These are phyloP conservation scores for Pseudonectria foliicola DNA, from an alignment of 2,329 filamentous ascomycete genomes.

Conservation along the genomic window DNA sequence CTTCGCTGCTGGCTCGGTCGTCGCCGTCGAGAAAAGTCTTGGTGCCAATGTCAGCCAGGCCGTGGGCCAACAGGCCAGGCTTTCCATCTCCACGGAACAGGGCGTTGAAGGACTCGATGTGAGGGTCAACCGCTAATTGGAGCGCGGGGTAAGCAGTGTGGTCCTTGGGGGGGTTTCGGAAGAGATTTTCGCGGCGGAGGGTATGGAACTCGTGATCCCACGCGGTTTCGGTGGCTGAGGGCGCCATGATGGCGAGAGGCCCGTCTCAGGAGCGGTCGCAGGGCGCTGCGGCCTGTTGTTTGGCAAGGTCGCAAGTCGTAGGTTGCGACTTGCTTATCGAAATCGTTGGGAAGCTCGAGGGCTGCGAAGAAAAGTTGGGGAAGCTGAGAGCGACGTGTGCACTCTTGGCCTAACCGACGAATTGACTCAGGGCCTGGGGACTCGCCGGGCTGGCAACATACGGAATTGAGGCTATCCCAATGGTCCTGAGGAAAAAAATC, in stretches of 20 bases:
- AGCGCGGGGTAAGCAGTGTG: conserved; percentile 82
- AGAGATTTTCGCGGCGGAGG: conserved; percentile 77
- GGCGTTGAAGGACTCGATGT: conserved; percentile 93
- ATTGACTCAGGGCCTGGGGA: too few relatives aligned
- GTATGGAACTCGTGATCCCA: conserved; percentile 88
- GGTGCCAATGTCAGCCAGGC: conserved; percentile 79
- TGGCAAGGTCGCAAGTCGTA: neutral
- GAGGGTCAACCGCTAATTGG: conserved; percentile 77
- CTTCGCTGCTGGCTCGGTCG: conserved; percentile 48
- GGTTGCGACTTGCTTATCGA: neutral
- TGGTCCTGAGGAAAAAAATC: conserved; percentile 17
- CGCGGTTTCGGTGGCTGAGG: conserved; percentile 53
- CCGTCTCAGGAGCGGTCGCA: neutral
- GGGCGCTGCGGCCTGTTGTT: neutral
- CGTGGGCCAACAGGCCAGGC: conserved; percentile 57
- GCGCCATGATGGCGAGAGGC: conserved; percentile 39
- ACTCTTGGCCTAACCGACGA: too few relatives aligned
- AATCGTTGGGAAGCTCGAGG: neutral
- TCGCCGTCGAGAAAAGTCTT: conserved; percentile 83
- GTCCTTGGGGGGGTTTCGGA: conserved; percentile 80
- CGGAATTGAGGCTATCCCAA: conserved; percentile 23
- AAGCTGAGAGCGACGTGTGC: too few relatives aligned
- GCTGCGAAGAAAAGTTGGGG: too few relatives aligned
- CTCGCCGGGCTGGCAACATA: neutral
- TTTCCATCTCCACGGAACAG: conserved; percentile 67